Evolutionary conservation across 2,329 filamentous ascomycete species (phyloP).

Genomic region (Aureobasidium pullulans): DNA sequence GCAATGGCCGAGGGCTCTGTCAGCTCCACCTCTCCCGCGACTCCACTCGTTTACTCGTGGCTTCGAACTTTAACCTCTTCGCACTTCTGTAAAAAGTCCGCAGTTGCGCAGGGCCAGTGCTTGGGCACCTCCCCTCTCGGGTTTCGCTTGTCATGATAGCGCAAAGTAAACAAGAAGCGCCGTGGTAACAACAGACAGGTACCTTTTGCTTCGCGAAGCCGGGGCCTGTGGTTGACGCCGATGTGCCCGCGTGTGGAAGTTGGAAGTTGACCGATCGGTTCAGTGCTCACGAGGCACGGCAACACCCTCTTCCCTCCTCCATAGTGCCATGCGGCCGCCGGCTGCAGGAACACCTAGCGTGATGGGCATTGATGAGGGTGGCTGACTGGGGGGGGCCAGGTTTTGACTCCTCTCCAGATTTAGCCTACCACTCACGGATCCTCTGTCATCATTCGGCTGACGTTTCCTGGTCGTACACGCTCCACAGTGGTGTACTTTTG

Average conservation of each 20-base stretch:
- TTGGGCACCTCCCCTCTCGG: neutral
- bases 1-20: neutral
- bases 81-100: conserved; percentile 2
- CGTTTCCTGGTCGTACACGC: conserved; percentile 11
- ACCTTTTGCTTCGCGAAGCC: neutral
- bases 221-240: neutral
- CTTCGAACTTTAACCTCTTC: neutral
- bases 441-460: conserved; percentile 12
- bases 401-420: conserved; percentile 9
- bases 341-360: conserved; percentile 13
- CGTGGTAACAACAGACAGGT: neutral
- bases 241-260: neutral
- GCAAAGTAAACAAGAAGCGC: conserved; percentile 4
- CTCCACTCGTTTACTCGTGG: conserved; percentile 11
- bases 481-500: conserved; percentile 9
- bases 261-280: conserved; percentile 1
- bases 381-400: conserved; percentile 8
- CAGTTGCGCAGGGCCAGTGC: neutral
- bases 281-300: conserved; percentile 6
- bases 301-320: neutral
- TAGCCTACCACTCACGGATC: conserved; percentile 7
- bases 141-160: conserved; percentile 1
- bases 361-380: conserved; percentile 12
- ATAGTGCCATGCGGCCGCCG: conserved; percentile 10
- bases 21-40: conserved; percentile 8